Base-by-base conservation (phyloP, 495 filamentous ascomycete species). In the Symbiotaphrina buchneri region DNA sequence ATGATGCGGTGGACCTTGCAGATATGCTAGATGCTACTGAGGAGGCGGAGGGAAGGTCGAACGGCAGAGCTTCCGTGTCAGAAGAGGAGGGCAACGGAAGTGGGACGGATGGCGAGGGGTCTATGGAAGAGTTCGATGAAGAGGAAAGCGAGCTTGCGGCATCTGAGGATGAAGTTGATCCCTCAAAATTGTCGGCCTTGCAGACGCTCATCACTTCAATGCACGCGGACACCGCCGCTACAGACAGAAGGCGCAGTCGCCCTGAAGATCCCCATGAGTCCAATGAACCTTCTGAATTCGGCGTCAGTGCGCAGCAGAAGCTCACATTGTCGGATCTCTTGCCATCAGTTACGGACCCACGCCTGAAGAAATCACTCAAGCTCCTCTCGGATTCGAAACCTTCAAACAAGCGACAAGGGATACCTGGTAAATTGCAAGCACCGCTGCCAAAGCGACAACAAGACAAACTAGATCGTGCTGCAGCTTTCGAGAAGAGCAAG, bases 371-470 rank as follows among this genome's bases (percentile, higher is more conserved):
- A 47, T 74, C 82, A 0, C 61, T 90, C 10, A 80, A 80, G 46
- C 62, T 76, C 27, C 46, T 74, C 23, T 45, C 54, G 41, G 48
- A 58, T 47, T 39, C 63, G 52, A 54, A 68, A 54, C 28, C 41
- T 44, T 10, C 54, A 40, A 55, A 46, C 58, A 30, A 49, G 33
- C 39, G 38, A 18, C 47, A 56, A 27, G 65, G 65, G 1, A 53
- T 71, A 10, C 56, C 65, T 4, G 72, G 76, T 29, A 90, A 82
- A 44, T 62, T 95, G 8, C 72, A 75, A 15, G 73, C 80, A 6
- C 85, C 90, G 19, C 62, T 94, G 8, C 63, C 84, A 2, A 91
- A 81, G 45, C 69, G 87, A 27, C 78, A 92, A 39, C 82, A 95
- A 44, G 85, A 92, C 44, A 68, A 71, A 28, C 48, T 94, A 4